Evolutionary conservation across 1,139 yeast genomes (phyloP).

Genomic region (Protomyces arabidopsidicola): DNA sequence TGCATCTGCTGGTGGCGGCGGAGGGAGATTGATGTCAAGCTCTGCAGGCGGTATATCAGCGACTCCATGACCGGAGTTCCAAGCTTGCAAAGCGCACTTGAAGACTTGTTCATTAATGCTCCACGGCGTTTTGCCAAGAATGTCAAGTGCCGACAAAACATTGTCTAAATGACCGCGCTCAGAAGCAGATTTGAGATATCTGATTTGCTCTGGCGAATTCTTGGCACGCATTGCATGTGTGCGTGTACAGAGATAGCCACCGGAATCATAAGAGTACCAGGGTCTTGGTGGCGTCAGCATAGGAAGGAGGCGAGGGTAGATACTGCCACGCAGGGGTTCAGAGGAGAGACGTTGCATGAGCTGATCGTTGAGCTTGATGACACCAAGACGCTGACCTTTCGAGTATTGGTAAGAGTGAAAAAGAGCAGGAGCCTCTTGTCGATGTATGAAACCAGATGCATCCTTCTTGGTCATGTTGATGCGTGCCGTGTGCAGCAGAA

Average conservation of each 20-base stretch:
- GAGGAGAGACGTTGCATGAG: conserved; percentile 64
- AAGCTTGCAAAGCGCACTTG: conserved; percentile 63
- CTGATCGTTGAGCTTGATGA: conserved; percentile 67
- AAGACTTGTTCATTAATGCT: conserved; percentile 73
- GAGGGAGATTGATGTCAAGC: conserved; percentile 54
- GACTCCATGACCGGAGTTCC: conserved; percentile 81
- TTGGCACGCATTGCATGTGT: conserved; percentile 66
- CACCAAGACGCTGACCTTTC: conserved; percentile 75
- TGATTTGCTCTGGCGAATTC: conserved; percentile 84
- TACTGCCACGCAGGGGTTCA: conserved; percentile 59
- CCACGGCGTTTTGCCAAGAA: conserved; percentile 88
- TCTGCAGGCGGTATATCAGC: conserved; percentile 66
- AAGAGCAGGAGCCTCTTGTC: conserved; percentile 83
- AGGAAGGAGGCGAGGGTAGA: conserved; percentile 86
- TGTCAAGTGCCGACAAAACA: conserved; percentile 79
- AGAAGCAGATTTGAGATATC: conserved; percentile 81
- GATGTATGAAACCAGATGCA: conserved; percentile 57
- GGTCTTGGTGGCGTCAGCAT: conserved; percentile 87
- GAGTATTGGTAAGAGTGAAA: conserved; percentile 80
- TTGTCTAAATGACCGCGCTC: conserved; percentile 59
- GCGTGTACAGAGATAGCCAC: conserved; percentile 72
- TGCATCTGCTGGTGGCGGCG: conserved; percentile 54
- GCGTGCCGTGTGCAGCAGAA: conserved; percentile 74
- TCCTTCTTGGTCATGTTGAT: conserved; percentile 82
- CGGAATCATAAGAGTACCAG: conserved; percentile 76